A percentile compares a stretch with the other conserved stretches of the same genome.
These are phyloP conservation scores for Verticillium zaregamsianum DNA, from an alignment of 2,329 filamentous ascomycete species.

Conservation along the genomic window DNA sequence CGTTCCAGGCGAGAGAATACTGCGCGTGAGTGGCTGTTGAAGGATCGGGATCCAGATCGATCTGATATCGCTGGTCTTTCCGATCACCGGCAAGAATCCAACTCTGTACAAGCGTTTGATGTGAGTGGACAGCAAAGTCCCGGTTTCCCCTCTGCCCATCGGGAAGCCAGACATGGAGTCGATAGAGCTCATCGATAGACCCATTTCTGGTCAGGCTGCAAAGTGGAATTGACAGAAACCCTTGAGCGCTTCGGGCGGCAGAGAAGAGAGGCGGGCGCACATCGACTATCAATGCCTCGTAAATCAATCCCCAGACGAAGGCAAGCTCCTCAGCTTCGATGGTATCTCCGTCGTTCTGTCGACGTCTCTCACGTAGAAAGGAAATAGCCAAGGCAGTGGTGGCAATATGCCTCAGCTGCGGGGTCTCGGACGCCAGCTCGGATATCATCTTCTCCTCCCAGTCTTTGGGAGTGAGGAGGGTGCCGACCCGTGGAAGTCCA, in stretches of 20 bases:
- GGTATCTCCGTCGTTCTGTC: not conserved
- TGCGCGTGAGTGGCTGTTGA: slow-evolving; percentile 22
- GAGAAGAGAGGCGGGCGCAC: not conserved
- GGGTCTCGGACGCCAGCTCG: not conserved
- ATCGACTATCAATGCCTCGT: not conserved
- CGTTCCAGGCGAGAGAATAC: slow-evolving; percentile 22
- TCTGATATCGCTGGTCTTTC: slow-evolving; percentile 23
- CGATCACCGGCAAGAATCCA: slow-evolving; percentile 31
- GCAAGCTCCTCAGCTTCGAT: not conserved
- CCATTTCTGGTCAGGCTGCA: slow-evolving; percentile 27
- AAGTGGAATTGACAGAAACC: slow-evolving; percentile 27
- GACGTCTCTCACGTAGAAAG: not conserved
- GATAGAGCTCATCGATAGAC: slow-evolving; percentile 27
- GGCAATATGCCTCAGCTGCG: not conserved
- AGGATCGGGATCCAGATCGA: slow-evolving; percentile 12
- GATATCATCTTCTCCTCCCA: not conserved
- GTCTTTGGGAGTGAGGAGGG: not conserved
- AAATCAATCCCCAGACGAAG: not conserved
- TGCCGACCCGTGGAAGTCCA: not conserved
- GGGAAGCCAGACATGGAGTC: slow-evolving; percentile 30
- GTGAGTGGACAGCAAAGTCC: slow-evolving; percentile 25
- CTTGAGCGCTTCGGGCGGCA: slow-evolving; percentile 24
- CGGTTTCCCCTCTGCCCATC: slow-evolving; percentile 24
- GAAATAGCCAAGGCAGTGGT: not conserved
- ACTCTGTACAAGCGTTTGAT: slow-evolving; percentile 29